Evolutionary conservation across 257 asterid species (phyloP).

Genomic region (Parsonsia alboflavescens): DNA sequence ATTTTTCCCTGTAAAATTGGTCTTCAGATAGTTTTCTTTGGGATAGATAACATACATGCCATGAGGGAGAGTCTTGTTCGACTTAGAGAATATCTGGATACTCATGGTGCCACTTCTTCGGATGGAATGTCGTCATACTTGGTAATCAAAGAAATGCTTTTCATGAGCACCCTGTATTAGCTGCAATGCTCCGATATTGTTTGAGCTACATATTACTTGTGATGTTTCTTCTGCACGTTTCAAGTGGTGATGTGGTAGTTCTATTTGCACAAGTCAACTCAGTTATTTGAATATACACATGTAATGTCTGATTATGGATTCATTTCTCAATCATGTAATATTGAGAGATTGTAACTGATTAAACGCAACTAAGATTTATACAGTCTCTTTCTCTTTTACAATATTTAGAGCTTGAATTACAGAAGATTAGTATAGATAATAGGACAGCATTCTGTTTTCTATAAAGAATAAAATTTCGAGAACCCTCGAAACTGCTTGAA

Average conservation of each 20-base stretch:
- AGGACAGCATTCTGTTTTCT: neutral
- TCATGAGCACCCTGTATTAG: neutral
- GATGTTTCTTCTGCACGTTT: neutral
- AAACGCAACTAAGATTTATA: neutral
- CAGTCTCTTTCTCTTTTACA: neutral
- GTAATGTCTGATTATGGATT: neutral
- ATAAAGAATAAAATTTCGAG: neutral
- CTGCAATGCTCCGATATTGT: neutral
- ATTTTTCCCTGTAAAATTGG: conserved; percentile 16
- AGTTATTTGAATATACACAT: neutral
- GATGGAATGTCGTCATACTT: conserved; percentile 94
- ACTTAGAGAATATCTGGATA: conserved; percentile 92
- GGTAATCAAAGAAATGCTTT: conserved; percentile 42
- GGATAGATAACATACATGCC: conserved; percentile 96
- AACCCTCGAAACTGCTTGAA: neutral
- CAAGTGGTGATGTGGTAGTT: neutral
- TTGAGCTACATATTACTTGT: neutral
- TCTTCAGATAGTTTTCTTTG: conserved; percentile 86
- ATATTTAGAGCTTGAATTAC: neutral
- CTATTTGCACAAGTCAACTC: neutral
- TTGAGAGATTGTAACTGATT: no score
- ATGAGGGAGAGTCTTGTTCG: conserved; percentile 92
- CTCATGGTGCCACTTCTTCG: conserved; percentile 88
- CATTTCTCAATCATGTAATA: neutral
- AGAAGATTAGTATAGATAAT: neutral